These are phyloP conservation scores for Pichia sp. DNA, from an alignment of 1,139 yeast genomes.

Conservation along the genomic window DNA sequence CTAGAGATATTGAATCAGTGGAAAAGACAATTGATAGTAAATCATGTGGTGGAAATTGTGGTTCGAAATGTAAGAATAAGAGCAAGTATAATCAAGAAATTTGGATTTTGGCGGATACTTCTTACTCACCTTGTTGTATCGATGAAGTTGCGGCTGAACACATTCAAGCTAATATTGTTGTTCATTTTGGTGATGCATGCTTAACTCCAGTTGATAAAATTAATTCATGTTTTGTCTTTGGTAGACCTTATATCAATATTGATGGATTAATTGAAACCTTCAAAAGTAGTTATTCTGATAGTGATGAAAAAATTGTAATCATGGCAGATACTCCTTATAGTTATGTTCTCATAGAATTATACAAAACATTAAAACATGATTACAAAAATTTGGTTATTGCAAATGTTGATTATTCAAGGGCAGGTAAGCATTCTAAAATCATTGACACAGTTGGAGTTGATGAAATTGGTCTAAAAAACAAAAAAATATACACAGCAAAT, in stretches of 20 bases:
- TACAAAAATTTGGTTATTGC: slow-evolving; percentile 45
- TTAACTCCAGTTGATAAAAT: slow-evolving; percentile 66
- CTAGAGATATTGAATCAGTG: slow-evolving; percentile 14
- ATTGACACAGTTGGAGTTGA: slow-evolving; percentile 15
- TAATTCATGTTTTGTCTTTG: slow-evolving; percentile 74
- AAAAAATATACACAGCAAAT: slow-evolving; percentile 16
- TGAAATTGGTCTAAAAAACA: too few species aligned
- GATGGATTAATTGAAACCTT: slow-evolving; percentile 34
- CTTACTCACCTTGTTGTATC: slow-evolving; percentile 91
- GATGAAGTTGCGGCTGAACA: slow-evolving; percentile 98
- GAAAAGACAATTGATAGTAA: slow-evolving; percentile 13
- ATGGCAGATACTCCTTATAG: slow-evolving; percentile 69
- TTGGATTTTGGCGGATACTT: slow-evolving; percentile 89
- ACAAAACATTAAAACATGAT: slow-evolving; percentile 30
- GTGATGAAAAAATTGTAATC: slow-evolving; percentile 40
- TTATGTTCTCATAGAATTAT: slow-evolving; percentile 34
- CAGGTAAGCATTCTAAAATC: slow-evolving; percentile 19
- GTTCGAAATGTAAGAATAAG: slow-evolving; percentile 22
- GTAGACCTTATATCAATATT: slow-evolving; percentile 50
- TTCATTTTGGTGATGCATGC: slow-evolving; percentile 95
- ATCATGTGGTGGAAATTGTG: slow-evolving; percentile 24
- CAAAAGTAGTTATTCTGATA: slow-evolving; percentile 33
- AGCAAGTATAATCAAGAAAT: slow-evolving; percentile 30
- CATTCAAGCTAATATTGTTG: slow-evolving; percentile 74
- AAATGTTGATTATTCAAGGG: slow-evolving; percentile 37